These are phyloP conservation scores for Saccharomycopsis babjevae DNA, from an alignment of 805 yeast genomes.

Conservation along the genomic window DNA sequence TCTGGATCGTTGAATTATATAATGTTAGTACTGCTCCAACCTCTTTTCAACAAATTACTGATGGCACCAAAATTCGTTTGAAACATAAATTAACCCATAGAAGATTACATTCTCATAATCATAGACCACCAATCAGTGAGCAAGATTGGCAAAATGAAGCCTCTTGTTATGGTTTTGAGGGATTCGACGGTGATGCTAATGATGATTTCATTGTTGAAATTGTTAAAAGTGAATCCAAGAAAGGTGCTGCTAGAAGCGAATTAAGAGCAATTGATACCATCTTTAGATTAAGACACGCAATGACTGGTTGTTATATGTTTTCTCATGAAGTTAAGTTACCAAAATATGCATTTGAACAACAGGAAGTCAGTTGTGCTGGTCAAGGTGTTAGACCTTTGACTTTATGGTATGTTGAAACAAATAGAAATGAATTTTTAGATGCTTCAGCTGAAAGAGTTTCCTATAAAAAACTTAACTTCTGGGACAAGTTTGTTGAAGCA, in stretches of 20 bases:
- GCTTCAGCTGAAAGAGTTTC: constrained; percentile 37
- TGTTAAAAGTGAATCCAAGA: constrained; percentile 40
- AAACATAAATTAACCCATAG: constrained; percentile 46
- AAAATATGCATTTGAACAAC: constrained; percentile 76
- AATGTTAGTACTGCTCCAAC: constrained; percentile 46
- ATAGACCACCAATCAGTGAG: constrained; percentile 67
- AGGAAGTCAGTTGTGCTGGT: constrained; percentile 72
- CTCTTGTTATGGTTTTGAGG: constrained; percentile 65
- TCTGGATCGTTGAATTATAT: constrained; percentile 62
- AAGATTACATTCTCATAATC: constrained; percentile 77
- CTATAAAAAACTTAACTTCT: constrained; percentile 45
- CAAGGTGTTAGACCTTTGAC: constrained; percentile 53
- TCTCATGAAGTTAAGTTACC: constrained; percentile 72
- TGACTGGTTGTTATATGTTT: constrained; percentile 68
- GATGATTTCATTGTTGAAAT: constrained; percentile 76
- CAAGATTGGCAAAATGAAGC: constrained; percentile 80
- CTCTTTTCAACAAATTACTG: constrained; percentile 49
- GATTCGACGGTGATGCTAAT: constrained; percentile 73
- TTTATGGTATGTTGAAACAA: constrained; percentile 68
- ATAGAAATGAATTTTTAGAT: constrained; percentile 40
- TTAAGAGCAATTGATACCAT: constrained; percentile 60
- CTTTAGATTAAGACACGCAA: constrained; percentile 67
- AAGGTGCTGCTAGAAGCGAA: constrained; percentile 42
- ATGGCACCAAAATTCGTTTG: constrained; percentile 65
- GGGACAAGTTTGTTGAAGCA: constrained; percentile 51